Percentiles rank a stretch among this genome's conserved stretches.
These are phyloP conservation scores for Monosporascus sp. DNA, from an alignment of 2,329 filamentous ascomycete genomes.

Conservation along the genomic window DNA sequence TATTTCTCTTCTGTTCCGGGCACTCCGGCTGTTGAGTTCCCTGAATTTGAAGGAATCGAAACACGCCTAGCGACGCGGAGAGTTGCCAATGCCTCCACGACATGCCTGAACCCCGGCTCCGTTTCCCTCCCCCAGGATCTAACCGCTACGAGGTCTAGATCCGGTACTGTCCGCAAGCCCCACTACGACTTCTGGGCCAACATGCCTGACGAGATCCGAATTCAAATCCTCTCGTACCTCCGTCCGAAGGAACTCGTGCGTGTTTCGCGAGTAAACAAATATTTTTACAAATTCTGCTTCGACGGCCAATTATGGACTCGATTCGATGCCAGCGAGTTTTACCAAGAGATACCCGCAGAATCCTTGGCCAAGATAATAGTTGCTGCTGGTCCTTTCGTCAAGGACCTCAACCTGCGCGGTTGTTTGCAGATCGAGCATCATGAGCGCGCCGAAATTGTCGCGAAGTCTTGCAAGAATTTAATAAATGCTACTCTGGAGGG, in stretches of 20 bases:
- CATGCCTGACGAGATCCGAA: conserved; percentile 76
- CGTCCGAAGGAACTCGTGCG: conserved; percentile 75
- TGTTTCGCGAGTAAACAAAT: conserved; percentile 69
- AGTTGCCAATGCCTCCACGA: conserved; percentile 44
- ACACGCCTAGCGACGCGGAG: conserved; percentile 49
- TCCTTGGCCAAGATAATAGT: conserved; percentile 81
- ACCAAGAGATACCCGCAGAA: conserved; percentile 77
- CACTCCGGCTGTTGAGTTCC: conserved; percentile 35
- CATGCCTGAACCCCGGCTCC: conserved; percentile 39
- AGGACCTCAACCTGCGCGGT: conserved; percentile 82
- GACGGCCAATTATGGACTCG: conserved; percentile 91
- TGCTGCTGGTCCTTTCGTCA: conserved; percentile 81
- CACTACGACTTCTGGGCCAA: conserved; percentile 68
- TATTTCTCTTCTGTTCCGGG: conserved; percentile 31
- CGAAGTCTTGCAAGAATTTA: conserved; percentile 81
- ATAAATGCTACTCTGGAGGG: conserved; percentile 85
- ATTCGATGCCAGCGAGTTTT: conserved; percentile 81
- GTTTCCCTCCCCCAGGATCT: conserved; percentile 61
- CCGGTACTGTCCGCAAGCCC: conserved; percentile 23
- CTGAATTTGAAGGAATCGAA: conserved; percentile 36
- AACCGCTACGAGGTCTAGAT: conserved; percentile 35
- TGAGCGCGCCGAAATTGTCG: conserved; percentile 70
- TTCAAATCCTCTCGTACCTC: conserved; percentile 72
- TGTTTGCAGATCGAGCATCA: conserved; percentile 85
- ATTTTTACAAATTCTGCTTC: conserved; percentile 79